These are phyloP conservation scores for Pythium sukuiense DNA, from an alignment of 352 stramenopile species.

Conservation along the genomic window DNA sequence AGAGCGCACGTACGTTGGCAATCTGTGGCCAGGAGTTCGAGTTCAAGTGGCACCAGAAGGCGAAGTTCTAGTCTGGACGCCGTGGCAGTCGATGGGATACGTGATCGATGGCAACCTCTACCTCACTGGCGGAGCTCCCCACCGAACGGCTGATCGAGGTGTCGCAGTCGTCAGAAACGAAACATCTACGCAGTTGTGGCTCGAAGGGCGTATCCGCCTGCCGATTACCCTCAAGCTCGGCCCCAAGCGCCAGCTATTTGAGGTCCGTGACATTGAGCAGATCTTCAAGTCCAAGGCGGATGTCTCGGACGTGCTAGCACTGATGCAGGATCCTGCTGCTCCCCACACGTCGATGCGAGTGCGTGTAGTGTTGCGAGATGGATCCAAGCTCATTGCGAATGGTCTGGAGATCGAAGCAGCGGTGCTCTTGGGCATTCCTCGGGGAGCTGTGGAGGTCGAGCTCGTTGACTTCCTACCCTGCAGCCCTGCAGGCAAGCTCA, in stretches of 20 bases:
- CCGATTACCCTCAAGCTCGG: constrained; percentile 24
- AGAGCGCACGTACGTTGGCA: constrained; percentile 56
- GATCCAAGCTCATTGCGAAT: constrained; percentile 1
- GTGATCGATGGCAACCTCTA: constrained; percentile 51
- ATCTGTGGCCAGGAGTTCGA: constrained; percentile 67
- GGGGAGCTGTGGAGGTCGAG: constrained; percentile 43
- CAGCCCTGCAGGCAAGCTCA: constrained; percentile 82
- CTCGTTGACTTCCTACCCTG: constrained; percentile 69
- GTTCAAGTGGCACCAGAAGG: constrained; percentile 42
- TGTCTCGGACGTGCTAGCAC: constrained; percentile 27
- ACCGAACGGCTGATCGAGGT: constrained; percentile 67
- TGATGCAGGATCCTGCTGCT: constrained; percentile 26
- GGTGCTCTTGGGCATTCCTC: constrained; percentile 42
- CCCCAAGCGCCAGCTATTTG: constrained; percentile 10
- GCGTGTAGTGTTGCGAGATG: constrained; percentile 14
- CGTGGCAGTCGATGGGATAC: constrained; percentile 82
- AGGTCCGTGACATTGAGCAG: constrained; percentile 18
- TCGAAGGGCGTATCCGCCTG: constrained; percentile 63
- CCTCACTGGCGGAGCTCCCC: constrained; percentile 36
- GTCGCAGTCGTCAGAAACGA: constrained; percentile 18
- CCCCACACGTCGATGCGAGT: constrained; percentile 17
- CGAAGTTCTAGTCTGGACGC: constrained; percentile 76
- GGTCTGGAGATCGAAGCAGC: constrained; percentile 19
- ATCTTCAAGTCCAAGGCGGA: constrained; percentile 15
- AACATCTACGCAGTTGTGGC: constrained; percentile 54